Conservation (phyloP, 2,329 filamentous ascomycete genomes). For the Fusarium dlaminii region DNA sequence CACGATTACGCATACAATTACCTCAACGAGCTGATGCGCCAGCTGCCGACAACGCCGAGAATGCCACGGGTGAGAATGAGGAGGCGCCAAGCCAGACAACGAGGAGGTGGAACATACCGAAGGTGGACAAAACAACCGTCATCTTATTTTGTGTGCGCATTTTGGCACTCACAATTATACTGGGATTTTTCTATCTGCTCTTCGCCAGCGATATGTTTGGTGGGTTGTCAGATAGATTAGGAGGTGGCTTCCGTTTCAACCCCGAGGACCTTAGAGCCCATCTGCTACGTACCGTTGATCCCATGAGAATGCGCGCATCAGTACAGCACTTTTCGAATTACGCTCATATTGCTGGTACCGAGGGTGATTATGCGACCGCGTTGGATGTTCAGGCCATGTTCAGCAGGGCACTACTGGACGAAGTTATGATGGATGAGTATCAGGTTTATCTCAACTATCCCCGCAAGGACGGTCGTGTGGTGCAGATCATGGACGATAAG, state of each 20-base stretch:
- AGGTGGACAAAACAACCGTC: constrained; percentile 54
- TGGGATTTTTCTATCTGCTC: constrained; percentile 82
- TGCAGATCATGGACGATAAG: constrained; percentile 80
- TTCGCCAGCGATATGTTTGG: constrained; percentile 88
- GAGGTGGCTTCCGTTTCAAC: constrained; percentile 77
- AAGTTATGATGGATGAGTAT: constrained; percentile 80
- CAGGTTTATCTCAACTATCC: constrained; percentile 95
- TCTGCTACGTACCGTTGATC: constrained; percentile 78
- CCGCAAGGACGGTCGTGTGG: constrained; percentile 75
- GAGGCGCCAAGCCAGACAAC: constrained; percentile 40
- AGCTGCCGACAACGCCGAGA: constrained; percentile 39
- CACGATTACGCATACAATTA: constrained; percentile 60
- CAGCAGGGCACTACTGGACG: constrained; percentile 75
- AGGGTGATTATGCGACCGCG: constrained; percentile 88
- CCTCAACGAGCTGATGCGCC: constrained; percentile 50
- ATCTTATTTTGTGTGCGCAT: constrained; percentile 76
- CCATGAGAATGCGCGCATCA: constrained; percentile 74
- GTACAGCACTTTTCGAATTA: constrained; percentile 82
- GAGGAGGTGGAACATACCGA: constrained; percentile 46
- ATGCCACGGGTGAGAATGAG: constrained; percentile 40
- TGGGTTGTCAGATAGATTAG: constrained; percentile 68
- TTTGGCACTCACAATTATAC: constrained; percentile 77
- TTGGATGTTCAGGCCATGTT: constrained; percentile 87
- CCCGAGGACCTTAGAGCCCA: constrained; percentile 82
- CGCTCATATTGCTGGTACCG: constrained; percentile 92